Percentiles rank a stretch among this genome's conserved stretches.
These are phyloP conservation scores for Cladophialophora bantiana DNA, from an alignment of 2,329 filamentous ascomycete species.

Conservation along the genomic window DNA sequence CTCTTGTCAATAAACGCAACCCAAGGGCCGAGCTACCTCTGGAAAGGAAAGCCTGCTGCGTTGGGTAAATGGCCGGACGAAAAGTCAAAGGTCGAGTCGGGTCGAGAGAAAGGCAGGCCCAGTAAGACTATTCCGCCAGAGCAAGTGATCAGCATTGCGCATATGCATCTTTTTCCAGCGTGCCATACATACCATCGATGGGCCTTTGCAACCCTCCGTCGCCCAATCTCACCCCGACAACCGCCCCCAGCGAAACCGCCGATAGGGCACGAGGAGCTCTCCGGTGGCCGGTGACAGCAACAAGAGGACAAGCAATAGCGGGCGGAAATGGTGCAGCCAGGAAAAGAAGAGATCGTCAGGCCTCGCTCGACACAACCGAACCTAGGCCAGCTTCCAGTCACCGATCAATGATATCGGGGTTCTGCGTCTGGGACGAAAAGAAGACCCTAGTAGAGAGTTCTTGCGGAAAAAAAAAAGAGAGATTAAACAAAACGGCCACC, in stretches of 20 bases:
- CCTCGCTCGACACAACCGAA: background rate
- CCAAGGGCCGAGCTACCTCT: too few relatives aligned
- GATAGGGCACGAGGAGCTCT: too few relatives aligned
- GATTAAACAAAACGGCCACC: slow-evolving; percentile 5
- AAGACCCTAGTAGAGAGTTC: background rate
- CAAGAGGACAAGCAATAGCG: background rate
- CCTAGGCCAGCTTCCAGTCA: too few relatives aligned
- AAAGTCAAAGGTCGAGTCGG: too few relatives aligned
- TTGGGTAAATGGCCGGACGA: too few relatives aligned
- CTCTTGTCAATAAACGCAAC: too few relatives aligned
- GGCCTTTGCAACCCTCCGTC: background rate
- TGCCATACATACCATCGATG: background rate
- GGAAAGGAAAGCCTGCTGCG: too few relatives aligned
- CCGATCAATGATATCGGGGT: too few relatives aligned
- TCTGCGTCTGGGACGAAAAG: background rate
- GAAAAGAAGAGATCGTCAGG: background rate
- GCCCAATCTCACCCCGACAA: too few relatives aligned
- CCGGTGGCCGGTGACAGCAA: background rate
- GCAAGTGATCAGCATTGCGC: background rate
- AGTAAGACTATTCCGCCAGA: background rate
- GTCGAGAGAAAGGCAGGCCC: too few relatives aligned
- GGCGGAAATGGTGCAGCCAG: background rate
- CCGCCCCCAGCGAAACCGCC: too few relatives aligned
- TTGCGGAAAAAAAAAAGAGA: background rate
- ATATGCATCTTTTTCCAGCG: background rate